These are phyloP conservation scores for Nakazawaea pomicola DNA, from an alignment of 805 yeast species.

Conservation along the genomic window DNA sequence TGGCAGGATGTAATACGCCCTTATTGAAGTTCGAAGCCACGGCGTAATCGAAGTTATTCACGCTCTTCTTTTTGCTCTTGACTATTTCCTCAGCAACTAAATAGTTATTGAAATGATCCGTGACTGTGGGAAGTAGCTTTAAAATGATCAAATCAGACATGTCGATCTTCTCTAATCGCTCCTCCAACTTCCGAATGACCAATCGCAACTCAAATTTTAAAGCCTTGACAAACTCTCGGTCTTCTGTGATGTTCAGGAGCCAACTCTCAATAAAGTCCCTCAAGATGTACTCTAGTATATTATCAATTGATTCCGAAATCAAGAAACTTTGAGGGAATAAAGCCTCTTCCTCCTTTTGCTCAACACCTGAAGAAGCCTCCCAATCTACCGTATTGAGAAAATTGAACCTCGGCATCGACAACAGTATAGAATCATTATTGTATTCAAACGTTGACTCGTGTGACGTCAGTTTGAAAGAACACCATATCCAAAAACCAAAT, in stretches of 20 bases:
- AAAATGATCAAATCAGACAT: slow-evolving; percentile 52
- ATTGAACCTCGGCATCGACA: slow-evolving; percentile 19
- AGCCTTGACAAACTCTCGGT: slow-evolving; percentile 34
- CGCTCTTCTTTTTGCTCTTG: slow-evolving; percentile 20
- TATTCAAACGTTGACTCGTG: neutral
- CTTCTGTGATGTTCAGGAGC: slow-evolving; percentile 43
- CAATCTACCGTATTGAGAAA: slow-evolving; percentile 27
- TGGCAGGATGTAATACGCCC: slow-evolving; percentile 57
- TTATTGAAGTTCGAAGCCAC: slow-evolving; percentile 40
- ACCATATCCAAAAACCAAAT: neutral
- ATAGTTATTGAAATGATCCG: slow-evolving; percentile 56
- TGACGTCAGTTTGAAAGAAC: slow-evolving; percentile 1
- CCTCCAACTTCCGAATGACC: slow-evolving; percentile 36
- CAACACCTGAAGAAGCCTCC: slow-evolving; percentile 18
- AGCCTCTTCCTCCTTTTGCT: slow-evolving; percentile 16
- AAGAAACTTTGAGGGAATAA: slow-evolving; percentile 43
- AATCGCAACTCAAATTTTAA: slow-evolving; percentile 38
- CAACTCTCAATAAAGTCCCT: slow-evolving; percentile 53
- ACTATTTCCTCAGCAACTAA: slow-evolving; percentile 36
- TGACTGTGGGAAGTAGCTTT: slow-evolving; percentile 56
- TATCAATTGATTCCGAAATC: slow-evolving; percentile 48
- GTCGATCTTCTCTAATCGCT: slow-evolving; percentile 41
- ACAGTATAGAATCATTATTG: no score
- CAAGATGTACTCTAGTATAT: slow-evolving; percentile 41
- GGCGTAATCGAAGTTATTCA: slow-evolving; percentile 33